A percentile compares a stretch with the other conserved stretches of the same genome.
Conservation (phyloP, 2,329 filamentous ascomycete species). For the Alternaria postmessia region DNA sequence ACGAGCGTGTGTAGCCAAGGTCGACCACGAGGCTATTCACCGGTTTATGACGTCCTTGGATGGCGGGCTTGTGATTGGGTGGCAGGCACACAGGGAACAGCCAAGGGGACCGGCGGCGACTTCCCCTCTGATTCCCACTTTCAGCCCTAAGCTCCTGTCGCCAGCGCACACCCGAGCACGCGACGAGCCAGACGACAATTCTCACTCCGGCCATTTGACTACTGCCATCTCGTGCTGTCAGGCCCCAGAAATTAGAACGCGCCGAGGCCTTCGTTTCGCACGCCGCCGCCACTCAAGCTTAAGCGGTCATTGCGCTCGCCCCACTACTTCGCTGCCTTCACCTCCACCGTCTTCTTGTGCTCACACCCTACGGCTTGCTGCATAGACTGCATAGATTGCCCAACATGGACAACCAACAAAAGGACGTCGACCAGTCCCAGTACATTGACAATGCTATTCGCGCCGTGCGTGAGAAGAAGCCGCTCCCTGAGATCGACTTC, state of each 20-base stretch:
- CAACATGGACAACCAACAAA: constrained; percentile 48
- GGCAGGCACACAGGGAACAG: constrained; percentile 12
- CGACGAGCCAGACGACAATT: constrained; percentile 34
- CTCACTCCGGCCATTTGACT: constrained; percentile 11
- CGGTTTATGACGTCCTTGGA: constrained; percentile 23
- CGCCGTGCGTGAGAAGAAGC: constrained; percentile 93
- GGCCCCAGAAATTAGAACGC: constrained; percentile 24
- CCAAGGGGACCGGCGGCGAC: constrained; percentile 13
- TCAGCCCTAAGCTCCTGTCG: constrained; percentile 32
- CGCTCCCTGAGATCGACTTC: constrained; percentile 97
- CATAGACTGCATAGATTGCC: constrained; percentile 31
- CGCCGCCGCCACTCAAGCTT: constrained; percentile 44
- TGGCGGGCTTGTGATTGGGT: constrained; percentile 22
- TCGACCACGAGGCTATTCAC: constrained; percentile 14
- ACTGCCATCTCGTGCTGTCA: constrained; percentile 25
- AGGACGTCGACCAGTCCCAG: constrained; percentile 50
- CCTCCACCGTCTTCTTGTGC: constrained; percentile 33
- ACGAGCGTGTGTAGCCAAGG: not conserved
- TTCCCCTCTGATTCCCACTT: constrained; percentile 24
- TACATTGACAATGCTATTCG: constrained; percentile 86
- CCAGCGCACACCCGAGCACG: constrained; percentile 40
- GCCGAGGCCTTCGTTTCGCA: constrained; percentile 43
- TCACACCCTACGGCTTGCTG: constrained; percentile 30
- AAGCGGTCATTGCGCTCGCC: constrained; percentile 40
- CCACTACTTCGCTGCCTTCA: constrained; percentile 43